phyloP scores from a whole-genome alignment of 768 basidiomycete species.

The Termitomyces sp. region DNA sequence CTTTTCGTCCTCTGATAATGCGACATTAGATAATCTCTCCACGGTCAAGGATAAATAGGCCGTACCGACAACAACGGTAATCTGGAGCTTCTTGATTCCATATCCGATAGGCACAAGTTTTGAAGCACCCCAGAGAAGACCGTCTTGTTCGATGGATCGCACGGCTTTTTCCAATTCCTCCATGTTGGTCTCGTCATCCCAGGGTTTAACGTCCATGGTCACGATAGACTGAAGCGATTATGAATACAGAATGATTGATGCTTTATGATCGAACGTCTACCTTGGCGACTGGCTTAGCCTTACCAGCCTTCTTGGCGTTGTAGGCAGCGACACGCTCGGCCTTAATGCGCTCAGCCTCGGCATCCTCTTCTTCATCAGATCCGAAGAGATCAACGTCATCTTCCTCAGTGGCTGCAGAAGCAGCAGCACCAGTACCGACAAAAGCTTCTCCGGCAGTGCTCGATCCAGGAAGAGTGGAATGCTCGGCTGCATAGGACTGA shows the following conservation, averaged over 20 bases:
- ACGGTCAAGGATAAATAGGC: slow-evolving; percentile 17
- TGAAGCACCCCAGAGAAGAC: slow-evolving; percentile 94
- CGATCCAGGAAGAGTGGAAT: slow-evolving; percentile 76
- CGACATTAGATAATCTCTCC: neutral
- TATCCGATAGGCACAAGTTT: slow-evolving; percentile 92
- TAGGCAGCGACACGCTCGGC: slow-evolving; percentile 92
- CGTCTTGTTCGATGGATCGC: slow-evolving; percentile 81
- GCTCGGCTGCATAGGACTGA: slow-evolving; percentile 78
- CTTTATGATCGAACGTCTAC: slow-evolving; percentile 28
- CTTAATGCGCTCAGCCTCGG: slow-evolving; percentile 83
- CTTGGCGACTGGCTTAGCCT: slow-evolving; percentile 87
- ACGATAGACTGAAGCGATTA: slow-evolving; percentile 75
- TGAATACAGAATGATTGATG: slow-evolving; percentile 5
- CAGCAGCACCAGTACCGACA: slow-evolving; percentile 41
- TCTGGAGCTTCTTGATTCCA: slow-evolving; percentile 88
- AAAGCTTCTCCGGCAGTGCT: slow-evolving; percentile 79
- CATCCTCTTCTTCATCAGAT: slow-evolving; percentile 78
- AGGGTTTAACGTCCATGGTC: slow-evolving; percentile 97
- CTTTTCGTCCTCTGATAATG: slow-evolving; percentile 80
- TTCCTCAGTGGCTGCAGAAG: slow-evolving; percentile 48
- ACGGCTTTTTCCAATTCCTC: slow-evolving; percentile 76
- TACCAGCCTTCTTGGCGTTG: slow-evolving; percentile 88
- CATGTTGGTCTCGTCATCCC: slow-evolving; percentile 99
- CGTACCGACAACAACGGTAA: slow-evolving; percentile 54
- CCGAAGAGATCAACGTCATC: slow-evolving; percentile 89